Conservation (phyloP, 768 basidiomycete genomes). For the Tylopilus sp. region DNA sequence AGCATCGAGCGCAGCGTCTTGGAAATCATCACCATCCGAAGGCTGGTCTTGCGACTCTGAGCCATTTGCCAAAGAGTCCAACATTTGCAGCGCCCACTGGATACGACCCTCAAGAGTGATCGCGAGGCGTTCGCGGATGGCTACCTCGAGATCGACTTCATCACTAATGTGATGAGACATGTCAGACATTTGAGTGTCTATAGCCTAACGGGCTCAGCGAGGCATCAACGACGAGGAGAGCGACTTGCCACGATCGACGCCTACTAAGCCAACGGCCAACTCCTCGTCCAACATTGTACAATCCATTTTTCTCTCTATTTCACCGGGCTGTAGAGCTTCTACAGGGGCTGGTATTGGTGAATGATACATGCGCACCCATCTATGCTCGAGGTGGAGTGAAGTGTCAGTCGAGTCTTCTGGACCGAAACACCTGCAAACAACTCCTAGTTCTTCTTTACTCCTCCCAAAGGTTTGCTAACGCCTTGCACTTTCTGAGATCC, state of each 20-base stretch:
- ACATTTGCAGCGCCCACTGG: slow-evolving; percentile 43
- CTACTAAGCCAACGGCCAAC: slow-evolving; percentile 5
- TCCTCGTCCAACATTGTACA: slow-evolving; percentile 10
- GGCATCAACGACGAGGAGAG: neutral
- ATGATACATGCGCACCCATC: slow-evolving; percentile 27
- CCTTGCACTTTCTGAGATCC: too few species aligned
- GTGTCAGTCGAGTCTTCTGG: neutral
- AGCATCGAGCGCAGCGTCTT: slow-evolving; percentile 41
- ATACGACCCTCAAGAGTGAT: slow-evolving; percentile 44
- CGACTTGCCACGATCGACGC: slow-evolving; percentile 18
- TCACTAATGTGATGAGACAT: slow-evolving; percentile 26
- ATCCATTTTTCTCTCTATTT: slow-evolving; percentile 9
- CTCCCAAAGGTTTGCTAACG: too few species aligned
- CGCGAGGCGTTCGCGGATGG: slow-evolving; percentile 39
- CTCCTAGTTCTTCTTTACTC: too few species aligned
- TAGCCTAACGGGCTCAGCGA: neutral
- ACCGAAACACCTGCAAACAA: neutral
- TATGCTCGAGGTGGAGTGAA: slow-evolving; percentile 3
- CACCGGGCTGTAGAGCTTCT: slow-evolving; percentile 12
- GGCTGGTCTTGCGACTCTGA: slow-evolving; percentile 12
- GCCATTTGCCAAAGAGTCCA: slow-evolving; percentile 31
- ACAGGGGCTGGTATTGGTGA: slow-evolving; percentile 12
- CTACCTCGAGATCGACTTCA: slow-evolving; percentile 44
- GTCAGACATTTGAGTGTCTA: slow-evolving; percentile 14
- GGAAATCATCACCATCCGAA: slow-evolving; percentile 32